A percentile compares a stretch with the other conserved stretches of the same genome.
These are phyloP conservation scores for Zizania latifolia DNA, from an alignment of 176 grass and related monocot species.

Conservation along the genomic window DNA sequence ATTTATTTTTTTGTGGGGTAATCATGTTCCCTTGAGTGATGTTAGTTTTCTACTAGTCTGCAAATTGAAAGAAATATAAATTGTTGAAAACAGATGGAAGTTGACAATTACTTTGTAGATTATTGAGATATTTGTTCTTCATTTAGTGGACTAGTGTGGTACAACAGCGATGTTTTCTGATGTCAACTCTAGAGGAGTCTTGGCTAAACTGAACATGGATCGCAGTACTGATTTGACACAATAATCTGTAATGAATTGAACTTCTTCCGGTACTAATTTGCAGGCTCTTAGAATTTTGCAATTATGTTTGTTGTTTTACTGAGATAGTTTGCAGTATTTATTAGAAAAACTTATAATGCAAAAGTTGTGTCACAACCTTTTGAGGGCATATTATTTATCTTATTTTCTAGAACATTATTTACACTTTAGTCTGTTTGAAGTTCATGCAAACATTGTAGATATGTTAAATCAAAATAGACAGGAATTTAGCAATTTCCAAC, in stretches of 20 bases:
- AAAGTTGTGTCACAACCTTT: not conserved
- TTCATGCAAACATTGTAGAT: not conserved
- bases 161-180: not conserved
- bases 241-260: not conserved
- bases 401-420: no score
- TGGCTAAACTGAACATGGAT: not conserved
- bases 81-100: not conserved
- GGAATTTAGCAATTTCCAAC: not conserved
- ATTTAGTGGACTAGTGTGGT: not conserved
- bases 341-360: not conserved
- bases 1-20: conserved; percentile 28
- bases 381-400: no score
- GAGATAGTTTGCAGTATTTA: no score
- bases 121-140: not conserved
- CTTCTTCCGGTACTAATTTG: no score
- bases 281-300: not conserved
- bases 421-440: not conserved
- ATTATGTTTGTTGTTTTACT: no score
- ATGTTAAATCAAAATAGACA: not conserved
- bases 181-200: not conserved
- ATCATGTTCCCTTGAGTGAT: conserved; percentile 30
- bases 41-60: conserved; percentile 14
- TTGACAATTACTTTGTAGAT: not conserved
- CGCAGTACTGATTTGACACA: not conserved
- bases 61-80: not conserved